These are phyloP conservation scores for Aspergillus aculeatinus DNA, from an alignment of 2,329 filamentous ascomycete genomes.

Conservation along the genomic window DNA sequence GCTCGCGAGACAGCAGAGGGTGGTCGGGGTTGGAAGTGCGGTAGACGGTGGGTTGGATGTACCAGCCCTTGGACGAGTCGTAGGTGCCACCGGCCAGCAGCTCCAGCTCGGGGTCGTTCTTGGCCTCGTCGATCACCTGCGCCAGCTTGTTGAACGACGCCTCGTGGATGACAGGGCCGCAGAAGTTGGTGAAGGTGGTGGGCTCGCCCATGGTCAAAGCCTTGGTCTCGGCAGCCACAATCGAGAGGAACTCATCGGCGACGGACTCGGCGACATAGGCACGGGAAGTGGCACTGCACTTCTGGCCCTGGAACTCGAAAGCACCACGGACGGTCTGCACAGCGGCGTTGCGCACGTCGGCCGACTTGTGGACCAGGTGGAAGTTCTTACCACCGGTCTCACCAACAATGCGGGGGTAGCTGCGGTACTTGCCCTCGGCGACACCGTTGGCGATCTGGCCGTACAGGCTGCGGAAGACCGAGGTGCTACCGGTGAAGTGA, in stretches of 20 bases:
- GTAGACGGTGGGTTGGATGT: conserved; percentile 81
- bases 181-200: conserved; percentile 72
- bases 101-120: conserved; percentile 69
- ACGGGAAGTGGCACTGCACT: conserved; percentile 82
- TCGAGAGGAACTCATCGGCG: conserved; percentile 69
- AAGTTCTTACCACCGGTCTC: conserved; percentile 96
- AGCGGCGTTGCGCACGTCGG: conserved; percentile 75
- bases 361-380: conserved; percentile 75
- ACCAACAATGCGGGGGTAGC: conserved; percentile 85
- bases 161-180: conserved; percentile 83
- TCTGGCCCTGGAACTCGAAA: conserved; percentile 89
- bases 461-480: conserved; percentile 85
- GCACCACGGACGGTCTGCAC: conserved; percentile 81
- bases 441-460: conserved; percentile 80
- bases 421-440: conserved; percentile 75
- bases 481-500: conserved; percentile 91
- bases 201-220: conserved; percentile 70
- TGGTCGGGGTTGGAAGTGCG: conserved; percentile 70
- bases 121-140: conserved; percentile 75
- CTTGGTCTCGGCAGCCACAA: conserved; percentile 66
- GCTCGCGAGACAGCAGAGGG: conserved; percentile 71
- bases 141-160: conserved; percentile 78
- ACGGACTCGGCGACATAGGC: conserved; percentile 74
- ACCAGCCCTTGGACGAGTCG: conserved; percentile 77
- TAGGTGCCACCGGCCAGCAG: conserved; percentile 74